Percentiles rank a stretch among this genome's conserved stretches.
phyloP scores from a whole-genome alignment of 805 yeast genomes.

The Nematodospora valgi region DNA sequence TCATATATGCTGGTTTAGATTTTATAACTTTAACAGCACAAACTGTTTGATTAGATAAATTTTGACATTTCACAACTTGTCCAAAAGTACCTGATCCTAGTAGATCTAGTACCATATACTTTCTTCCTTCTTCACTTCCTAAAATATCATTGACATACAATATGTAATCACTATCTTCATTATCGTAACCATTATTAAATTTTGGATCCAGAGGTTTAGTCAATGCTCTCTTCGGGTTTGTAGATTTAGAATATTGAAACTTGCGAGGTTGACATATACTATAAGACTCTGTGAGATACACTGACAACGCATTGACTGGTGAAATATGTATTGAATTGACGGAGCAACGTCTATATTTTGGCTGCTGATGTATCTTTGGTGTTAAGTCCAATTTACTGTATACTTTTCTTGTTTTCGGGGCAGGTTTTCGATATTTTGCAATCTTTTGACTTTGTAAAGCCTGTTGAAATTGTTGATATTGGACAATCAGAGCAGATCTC shows the following conservation, averaged over 20 bases:
- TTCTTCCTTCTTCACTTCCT: slow-evolving; percentile 80
- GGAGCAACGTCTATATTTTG: slow-evolving; percentile 69
- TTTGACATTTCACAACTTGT: slow-evolving; percentile 93
- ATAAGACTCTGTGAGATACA: slow-evolving; percentile 74
- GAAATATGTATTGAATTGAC: slow-evolving; percentile 62
- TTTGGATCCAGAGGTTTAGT: slow-evolving; percentile 90
- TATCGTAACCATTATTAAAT: slow-evolving; percentile 80
- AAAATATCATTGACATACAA: slow-evolving; percentile 90
- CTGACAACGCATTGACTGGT: slow-evolving; percentile 78
- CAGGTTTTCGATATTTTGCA: slow-evolving; percentile 23
- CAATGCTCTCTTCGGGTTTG: slow-evolving; percentile 87
- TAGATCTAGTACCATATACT: slow-evolving; percentile 84
- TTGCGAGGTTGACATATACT: slow-evolving; percentile 73
- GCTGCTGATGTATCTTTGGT: slow-evolving; percentile 60
- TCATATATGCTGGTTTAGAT: slow-evolving; percentile 84
- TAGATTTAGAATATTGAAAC: slow-evolving; percentile 76
- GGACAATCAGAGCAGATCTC: slow-evolving; percentile 30
- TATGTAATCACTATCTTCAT: slow-evolving; percentile 85
- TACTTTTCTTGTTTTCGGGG: slow-evolving; percentile 49
- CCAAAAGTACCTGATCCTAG: slow-evolving; percentile 98
- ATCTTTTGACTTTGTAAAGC: slow-evolving; percentile 20
- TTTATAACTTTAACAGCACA: slow-evolving; percentile 95
- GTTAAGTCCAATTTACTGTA: slow-evolving; percentile 46
- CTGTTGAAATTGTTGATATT: slow-evolving; percentile 33
- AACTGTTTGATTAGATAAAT: slow-evolving; percentile 72